A percentile compares a stretch with the other conserved stretches of the same genome.
Evolutionary conservation across 1,284 basidiomycete species (phyloP).

Genomic region (Ustilago sp.): DNA sequence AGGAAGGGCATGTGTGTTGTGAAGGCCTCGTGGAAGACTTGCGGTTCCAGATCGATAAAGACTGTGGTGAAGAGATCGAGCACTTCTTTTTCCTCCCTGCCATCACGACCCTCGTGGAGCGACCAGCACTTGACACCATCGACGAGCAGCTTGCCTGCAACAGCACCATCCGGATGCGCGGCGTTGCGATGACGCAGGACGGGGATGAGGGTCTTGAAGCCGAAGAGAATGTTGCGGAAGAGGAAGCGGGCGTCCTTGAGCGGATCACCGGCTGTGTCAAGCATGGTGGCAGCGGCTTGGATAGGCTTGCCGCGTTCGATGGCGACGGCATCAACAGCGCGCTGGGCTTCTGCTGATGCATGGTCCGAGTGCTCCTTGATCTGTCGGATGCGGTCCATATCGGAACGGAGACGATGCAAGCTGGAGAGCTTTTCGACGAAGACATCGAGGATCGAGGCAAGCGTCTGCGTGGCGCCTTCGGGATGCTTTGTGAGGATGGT

Average conservation of each 20-base stretch:
- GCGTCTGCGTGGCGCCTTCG: constrained; percentile 76
- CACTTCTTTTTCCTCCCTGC: constrained; percentile 85
- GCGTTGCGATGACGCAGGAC: constrained; percentile 84
- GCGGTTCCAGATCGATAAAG: constrained; percentile 71
- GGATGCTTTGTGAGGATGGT: constrained; percentile 74
- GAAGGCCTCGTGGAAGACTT: constrained; percentile 67
- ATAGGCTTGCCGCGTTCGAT: constrained; percentile 71
- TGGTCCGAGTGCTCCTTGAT: constrained; percentile 39
- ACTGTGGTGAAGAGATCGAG: constrained; percentile 82
- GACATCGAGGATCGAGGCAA: constrained; percentile 83
- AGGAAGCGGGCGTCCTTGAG: constrained; percentile 78
- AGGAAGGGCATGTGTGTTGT: constrained; percentile 63
- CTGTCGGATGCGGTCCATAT: constrained; percentile 46
- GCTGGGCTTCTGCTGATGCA: neutral
- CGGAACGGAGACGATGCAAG: constrained; percentile 72
- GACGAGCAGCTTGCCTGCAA: constrained; percentile 88
- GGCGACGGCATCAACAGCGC: constrained; percentile 54
- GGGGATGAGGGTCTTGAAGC: constrained; percentile 84
- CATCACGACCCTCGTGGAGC: constrained; percentile 79
- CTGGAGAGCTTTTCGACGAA: constrained; percentile 88
- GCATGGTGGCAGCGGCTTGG: constrained; percentile 69
- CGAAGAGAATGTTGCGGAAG: constrained; percentile 89
- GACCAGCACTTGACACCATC: constrained; percentile 86
- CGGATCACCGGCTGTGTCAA: constrained; percentile 70
- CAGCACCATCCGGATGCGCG: constrained; percentile 83